Percentiles rank a stretch among this genome's conserved stretches.
These are phyloP conservation scores for Wickerhamomyces subpelliculosus DNA, from an alignment of 805 yeast genomes.

Conservation along the genomic window DNA sequence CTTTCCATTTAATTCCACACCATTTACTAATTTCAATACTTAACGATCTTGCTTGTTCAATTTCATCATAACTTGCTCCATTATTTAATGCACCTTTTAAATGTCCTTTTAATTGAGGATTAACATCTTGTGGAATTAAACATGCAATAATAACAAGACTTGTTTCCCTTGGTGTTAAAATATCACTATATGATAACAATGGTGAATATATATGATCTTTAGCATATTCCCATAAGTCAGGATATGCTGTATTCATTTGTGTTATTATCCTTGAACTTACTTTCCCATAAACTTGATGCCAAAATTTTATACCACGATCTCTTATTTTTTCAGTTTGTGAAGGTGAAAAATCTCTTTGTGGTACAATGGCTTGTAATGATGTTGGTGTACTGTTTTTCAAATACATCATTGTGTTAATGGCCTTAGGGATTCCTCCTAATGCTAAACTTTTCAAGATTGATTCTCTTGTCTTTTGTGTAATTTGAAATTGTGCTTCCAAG, in stretches of 20 bases:
- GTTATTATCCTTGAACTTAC: constrained; percentile 58
- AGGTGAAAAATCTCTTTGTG: constrained; percentile 24
- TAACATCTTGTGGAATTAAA: constrained; percentile 87
- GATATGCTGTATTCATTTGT: constrained; percentile 71
- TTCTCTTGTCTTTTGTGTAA: constrained; percentile 62
- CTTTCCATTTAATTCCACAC: constrained; percentile 65
- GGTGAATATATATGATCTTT: constrained; percentile 73
- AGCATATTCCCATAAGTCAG: constrained; percentile 76
- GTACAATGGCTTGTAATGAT: constrained; percentile 28
- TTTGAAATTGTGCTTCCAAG: constrained; percentile 14
- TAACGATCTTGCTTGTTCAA: constrained; percentile 52
- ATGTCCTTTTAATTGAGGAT: constrained; percentile 89
- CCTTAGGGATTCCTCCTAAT: constrained; percentile 75
- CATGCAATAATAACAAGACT: constrained; percentile 72
- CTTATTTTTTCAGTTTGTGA: constrained; percentile 23
- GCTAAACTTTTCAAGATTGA: constrained; percentile 74
- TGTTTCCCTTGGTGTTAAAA: constrained; percentile 62
- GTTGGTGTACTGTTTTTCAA: constrained; percentile 61
- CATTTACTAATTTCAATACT: constrained; percentile 61
- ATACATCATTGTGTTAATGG: constrained; percentile 69
- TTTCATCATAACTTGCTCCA: constrained; percentile 62
- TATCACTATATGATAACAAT: constrained; percentile 58
- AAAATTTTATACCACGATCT: constrained; percentile 54
- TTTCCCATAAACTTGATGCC: constrained; percentile 72
- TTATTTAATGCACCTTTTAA: constrained; percentile 76